Conservation (phyloP, 495 filamentous ascomycete species). For the Neurospora sp. region DNA sequence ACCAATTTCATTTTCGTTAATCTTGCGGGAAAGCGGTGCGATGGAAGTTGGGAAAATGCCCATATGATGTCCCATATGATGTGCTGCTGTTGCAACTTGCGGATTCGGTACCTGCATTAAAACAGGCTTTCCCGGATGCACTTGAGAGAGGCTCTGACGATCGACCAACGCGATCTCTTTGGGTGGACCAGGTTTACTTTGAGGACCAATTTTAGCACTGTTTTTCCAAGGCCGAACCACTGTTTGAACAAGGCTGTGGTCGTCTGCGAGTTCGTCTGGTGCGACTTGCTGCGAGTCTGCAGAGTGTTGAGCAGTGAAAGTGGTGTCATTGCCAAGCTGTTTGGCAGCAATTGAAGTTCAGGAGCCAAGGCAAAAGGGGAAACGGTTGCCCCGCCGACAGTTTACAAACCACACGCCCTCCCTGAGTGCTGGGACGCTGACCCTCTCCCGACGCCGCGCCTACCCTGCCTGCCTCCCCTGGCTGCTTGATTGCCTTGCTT, state of each 20-base stretch:
- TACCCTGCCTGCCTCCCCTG: neutral
- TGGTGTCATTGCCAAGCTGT: neutral
- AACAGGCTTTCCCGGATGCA: neutral
- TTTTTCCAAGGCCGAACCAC: neutral
- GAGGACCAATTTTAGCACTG: neutral
- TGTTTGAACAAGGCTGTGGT: neutral
- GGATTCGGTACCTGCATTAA: neutral
- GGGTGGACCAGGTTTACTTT: neutral
- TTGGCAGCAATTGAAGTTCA: neutral
- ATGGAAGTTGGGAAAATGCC: neutral
- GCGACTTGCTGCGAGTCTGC: neutral
- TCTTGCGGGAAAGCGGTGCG: neutral
- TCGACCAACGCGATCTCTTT: neutral
- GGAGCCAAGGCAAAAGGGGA: constrained; percentile 6
- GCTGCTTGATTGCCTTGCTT: neutral
- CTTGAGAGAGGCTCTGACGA: neutral
- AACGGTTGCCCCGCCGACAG: constrained; percentile 26
- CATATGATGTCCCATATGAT: neutral
- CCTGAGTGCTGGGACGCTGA: neutral
- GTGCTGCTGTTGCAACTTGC: neutral
- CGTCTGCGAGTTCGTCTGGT: neutral
- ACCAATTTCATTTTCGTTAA: neutral
- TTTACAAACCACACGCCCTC: constrained; percentile 17
- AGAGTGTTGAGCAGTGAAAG: neutral
- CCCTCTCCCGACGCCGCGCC: neutral